A percentile compares a stretch with the other conserved stretches of the same genome.
Conservation (phyloP, 2,329 filamentous ascomycete species). For the Nemania serpens region DNA sequence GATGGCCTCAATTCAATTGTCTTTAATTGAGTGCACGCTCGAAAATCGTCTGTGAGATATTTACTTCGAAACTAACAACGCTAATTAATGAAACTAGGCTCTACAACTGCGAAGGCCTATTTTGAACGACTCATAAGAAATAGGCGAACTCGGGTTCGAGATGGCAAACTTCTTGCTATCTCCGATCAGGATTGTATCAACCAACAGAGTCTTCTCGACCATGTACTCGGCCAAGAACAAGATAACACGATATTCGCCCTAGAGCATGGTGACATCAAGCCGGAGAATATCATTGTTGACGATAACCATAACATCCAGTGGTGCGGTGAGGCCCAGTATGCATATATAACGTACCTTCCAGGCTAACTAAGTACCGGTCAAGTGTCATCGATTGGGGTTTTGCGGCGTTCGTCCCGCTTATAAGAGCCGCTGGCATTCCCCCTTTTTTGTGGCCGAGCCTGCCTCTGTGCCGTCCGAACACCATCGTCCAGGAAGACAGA, state of each 20-base stretch:
- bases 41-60: slow-evolving; percentile 2
- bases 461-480: neutral
- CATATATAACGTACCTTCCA: neutral
- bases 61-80: neutral
- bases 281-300: slow-evolving; percentile 3
- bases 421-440: slow-evolving; percentile 8
- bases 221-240: neutral
- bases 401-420: slow-evolving; percentile 8
- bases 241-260: slow-evolving; percentile 1
- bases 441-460: slow-evolving; percentile 1
- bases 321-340: neutral
- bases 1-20: slow-evolving; percentile 11
- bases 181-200: slow-evolving; percentile 3
- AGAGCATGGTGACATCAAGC: slow-evolving; percentile 6
- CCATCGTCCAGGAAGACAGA: neutral
- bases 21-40: slow-evolving; percentile 12
- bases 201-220: slow-evolving; percentile 4
- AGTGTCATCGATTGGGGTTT: slow-evolving; percentile 5
- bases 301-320: neutral
- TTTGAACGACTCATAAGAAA: slow-evolving; percentile 5
- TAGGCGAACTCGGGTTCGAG: neutral
- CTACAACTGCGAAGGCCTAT: neutral
- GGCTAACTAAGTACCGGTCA: neutral
- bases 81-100: neutral
- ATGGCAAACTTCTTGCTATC: neutral